Evolutionary conservation across 805 yeast species (phyloP).

Genomic region (Starmerella tilneyi): DNA sequence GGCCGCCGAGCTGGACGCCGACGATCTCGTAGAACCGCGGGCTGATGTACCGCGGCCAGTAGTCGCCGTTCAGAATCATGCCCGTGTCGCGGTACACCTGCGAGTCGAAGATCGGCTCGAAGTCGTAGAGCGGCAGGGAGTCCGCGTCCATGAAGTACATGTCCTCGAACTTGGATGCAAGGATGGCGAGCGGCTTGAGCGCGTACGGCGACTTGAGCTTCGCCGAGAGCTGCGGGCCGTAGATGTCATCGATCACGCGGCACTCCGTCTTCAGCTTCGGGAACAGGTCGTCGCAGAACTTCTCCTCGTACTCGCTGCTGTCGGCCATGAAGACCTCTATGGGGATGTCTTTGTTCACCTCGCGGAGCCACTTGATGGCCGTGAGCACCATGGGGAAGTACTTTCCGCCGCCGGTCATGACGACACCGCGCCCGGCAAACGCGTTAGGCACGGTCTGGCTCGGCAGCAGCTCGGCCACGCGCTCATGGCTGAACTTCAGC

Average conservation of each 20-base stretch:
- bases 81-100: slow-evolving; percentile 47
- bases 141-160: slow-evolving; percentile 67
- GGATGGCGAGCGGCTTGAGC: slow-evolving; percentile 55
- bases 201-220: slow-evolving; percentile 51
- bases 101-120: slow-evolving; percentile 48
- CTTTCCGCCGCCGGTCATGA: slow-evolving; percentile 70
- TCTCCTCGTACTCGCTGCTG: slow-evolving; percentile 57
- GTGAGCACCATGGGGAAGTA: slow-evolving; percentile 62
- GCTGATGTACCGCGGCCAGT: slow-evolving; percentile 74
- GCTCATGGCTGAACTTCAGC: slow-evolving; percentile 14
- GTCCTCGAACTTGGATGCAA: slow-evolving; percentile 64
- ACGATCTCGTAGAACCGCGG: slow-evolving; percentile 65
- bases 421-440: slow-evolving; percentile 43
- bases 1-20: slow-evolving; percentile 40
- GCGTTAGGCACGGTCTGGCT: slow-evolving; percentile 11
- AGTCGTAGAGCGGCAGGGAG: slow-evolving; percentile 56
- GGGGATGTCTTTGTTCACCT: slow-evolving; percentile 55
- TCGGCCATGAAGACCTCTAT: slow-evolving; percentile 75
- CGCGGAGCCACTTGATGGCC: slow-evolving; percentile 54
- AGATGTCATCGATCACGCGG: slow-evolving; percentile 49
- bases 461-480: slow-evolving; percentile 18
- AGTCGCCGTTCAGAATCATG: slow-evolving; percentile 70
- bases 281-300: slow-evolving; percentile 53
- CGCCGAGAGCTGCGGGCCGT: slow-evolving; percentile 45
- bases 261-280: slow-evolving; percentile 59